phyloP scores from a whole-genome alignment of 176 grass and related monocot species.

The Eragrostis curvula region DNA sequence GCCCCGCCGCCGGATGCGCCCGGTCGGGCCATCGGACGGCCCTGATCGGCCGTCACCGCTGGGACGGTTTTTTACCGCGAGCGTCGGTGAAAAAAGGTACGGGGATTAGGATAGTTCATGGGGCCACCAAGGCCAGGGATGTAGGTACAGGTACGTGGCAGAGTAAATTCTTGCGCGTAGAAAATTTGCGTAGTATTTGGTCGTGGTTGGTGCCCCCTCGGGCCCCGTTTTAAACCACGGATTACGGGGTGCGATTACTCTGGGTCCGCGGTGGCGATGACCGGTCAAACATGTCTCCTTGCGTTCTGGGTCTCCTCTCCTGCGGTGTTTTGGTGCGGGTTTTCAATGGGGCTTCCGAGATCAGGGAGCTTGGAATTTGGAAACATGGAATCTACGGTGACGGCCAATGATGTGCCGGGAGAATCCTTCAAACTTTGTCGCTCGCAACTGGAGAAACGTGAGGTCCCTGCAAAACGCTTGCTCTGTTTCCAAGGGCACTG shows the following conservation, averaged over 20 bases:
- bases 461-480: background rate
- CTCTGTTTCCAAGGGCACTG: background rate
- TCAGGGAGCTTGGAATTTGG: background rate
- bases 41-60: background rate
- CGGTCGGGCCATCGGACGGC: constrained; percentile 35
- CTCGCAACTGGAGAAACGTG: background rate
- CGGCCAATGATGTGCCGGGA: background rate
- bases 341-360: background rate
- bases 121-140: background rate
- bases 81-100: constrained; percentile 43
- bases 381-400: too few species aligned
- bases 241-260: background rate
- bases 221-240: background rate
- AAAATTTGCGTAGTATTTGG: background rate
- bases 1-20: constrained; percentile 46
- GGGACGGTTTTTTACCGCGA: constrained; percentile 33
- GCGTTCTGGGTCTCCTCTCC: background rate
- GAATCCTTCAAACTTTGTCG: background rate
- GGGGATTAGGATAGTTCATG: background rate
- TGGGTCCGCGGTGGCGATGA: background rate
- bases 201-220: background rate
- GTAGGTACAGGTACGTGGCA: background rate
- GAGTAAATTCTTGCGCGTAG: constrained; percentile 19
- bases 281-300: constrained; percentile 40
- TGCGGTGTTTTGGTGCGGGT: background rate